Percentiles rank a stretch among this genome's conserved stretches.
Conservation (phyloP, 176 grass and related monocot species). For the Oryza australiensis region DNA sequence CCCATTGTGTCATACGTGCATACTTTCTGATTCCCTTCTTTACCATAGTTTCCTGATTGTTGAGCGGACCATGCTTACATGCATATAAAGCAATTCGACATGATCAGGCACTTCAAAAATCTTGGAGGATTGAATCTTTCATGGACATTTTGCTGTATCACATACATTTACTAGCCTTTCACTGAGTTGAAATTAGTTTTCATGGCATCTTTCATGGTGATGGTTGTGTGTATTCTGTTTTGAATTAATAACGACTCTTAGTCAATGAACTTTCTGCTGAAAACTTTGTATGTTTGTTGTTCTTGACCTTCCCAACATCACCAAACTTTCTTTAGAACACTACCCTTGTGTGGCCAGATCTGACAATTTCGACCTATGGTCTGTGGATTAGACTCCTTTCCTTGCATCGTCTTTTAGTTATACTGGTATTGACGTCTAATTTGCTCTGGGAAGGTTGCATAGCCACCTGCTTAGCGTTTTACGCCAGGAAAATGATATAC, state of each 20-base stretch:
- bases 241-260: neutral
- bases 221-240: neutral
- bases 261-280: neutral
- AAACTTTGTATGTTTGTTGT: constrained; percentile 21
- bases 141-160: neutral
- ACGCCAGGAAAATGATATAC: neutral
- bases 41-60: neutral
- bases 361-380: neutral
- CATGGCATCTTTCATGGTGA: neutral
- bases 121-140: constrained; percentile 5
- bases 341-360: neutral
- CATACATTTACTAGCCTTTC: neutral
- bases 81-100: neutral
- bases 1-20: neutral
- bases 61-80: neutral
- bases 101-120: neutral
- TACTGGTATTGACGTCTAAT: neutral
- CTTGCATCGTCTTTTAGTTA: neutral
- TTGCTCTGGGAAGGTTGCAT: neutral
- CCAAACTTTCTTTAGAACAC: neutral
- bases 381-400: neutral
- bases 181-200: neutral
- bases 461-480: neutral
- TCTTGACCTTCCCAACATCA: neutral
- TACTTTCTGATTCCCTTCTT: neutral